phyloP scores from a whole-genome alignment of 2,329 filamentous ascomycete genomes.

The Ophiostoma perfectum region DNA sequence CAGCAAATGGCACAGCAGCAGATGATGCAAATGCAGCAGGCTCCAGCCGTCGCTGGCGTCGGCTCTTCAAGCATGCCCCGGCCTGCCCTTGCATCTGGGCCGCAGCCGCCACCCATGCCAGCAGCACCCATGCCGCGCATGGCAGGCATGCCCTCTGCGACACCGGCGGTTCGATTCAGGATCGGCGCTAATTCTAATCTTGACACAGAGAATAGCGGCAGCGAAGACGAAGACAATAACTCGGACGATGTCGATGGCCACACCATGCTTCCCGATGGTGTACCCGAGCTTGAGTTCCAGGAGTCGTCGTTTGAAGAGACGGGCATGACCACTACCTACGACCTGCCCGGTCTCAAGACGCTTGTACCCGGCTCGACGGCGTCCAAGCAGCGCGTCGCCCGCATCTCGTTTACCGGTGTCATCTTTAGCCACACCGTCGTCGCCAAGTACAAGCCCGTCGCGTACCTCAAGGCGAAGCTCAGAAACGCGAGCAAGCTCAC shows the following conservation, averaged over 20 bases:
- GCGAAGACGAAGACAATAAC: conserved; percentile 13
- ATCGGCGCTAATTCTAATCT: not conserved
- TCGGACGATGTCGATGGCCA: conserved; percentile 20
- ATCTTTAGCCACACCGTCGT: conserved; percentile 54
- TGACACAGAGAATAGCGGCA: not conserved
- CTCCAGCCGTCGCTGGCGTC: no score
- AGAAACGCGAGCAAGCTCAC: conserved; percentile 52
- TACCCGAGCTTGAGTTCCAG: conserved; percentile 40
- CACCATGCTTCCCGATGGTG: conserved; percentile 18
- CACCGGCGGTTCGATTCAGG: not conserved
- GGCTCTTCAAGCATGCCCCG: no score
- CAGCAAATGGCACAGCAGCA: conserved; percentile 13
- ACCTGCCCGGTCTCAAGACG: conserved; percentile 54
- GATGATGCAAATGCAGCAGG: conserved; percentile 12
- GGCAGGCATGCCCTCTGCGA: not conserved
- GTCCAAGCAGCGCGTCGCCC: conserved; percentile 56
- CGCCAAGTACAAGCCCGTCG: conserved; percentile 55
- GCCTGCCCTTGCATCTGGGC: not conserved
- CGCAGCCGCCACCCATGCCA: not conserved
- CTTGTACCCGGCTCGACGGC: conserved; percentile 46
- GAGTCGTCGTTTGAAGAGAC: conserved; percentile 54
- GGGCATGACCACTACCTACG: conserved; percentile 56
- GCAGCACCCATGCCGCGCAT: not conserved
- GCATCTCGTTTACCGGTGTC: conserved; percentile 44
- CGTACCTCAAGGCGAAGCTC: conserved; percentile 55